A percentile compares a stretch with the other conserved stretches of the same genome.
Evolutionary conservation across 345 rosid genomes (phyloP).

Genomic region (Dipteronia dyeriana): DNA sequence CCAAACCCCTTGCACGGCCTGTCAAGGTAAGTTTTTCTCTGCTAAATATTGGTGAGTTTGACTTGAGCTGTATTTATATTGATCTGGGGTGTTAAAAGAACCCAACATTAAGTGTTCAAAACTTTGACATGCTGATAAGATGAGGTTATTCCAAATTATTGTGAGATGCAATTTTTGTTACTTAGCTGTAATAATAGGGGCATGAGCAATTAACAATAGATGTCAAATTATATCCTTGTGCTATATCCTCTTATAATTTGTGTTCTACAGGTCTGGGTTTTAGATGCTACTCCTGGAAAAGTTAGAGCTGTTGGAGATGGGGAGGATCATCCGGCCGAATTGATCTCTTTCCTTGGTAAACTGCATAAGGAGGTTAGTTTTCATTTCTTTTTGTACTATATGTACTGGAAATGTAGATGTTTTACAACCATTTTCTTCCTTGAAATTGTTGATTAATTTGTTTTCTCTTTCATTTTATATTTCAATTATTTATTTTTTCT

Average conservation of each 20-base stretch:
- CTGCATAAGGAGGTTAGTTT: conserved; percentile 69
- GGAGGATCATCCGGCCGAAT: conserved; percentile 87
- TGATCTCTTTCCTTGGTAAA: conserved; percentile 66
- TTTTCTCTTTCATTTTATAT: neutral
- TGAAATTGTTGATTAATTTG: neutral
- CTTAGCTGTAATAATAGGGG: neutral
- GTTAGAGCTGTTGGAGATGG: conserved; percentile 85
- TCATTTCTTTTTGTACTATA: neutral
- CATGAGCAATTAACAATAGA: neutral
- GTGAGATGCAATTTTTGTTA: neutral
- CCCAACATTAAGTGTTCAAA: neutral
- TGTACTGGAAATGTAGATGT: neutral
- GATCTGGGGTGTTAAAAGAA: neutral
- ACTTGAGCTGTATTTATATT: conserved; percentile 6
- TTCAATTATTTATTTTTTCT: neutral
- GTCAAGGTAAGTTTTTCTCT: conserved; percentile 59
- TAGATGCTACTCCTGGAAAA: conserved; percentile 98
- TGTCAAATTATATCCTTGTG: too few relatives aligned
- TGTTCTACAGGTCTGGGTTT: conserved; percentile 74
- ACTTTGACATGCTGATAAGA: neutral
- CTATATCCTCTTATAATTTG: neutral
- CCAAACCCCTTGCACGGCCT: conserved; percentile 96
- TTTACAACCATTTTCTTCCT: neutral
- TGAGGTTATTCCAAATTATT: neutral
- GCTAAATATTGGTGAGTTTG: conserved; percentile 17